Evolutionary conservation across 495 filamentous ascomycete species (phyloP).

Genomic region (Terfezia claveryi): DNA sequence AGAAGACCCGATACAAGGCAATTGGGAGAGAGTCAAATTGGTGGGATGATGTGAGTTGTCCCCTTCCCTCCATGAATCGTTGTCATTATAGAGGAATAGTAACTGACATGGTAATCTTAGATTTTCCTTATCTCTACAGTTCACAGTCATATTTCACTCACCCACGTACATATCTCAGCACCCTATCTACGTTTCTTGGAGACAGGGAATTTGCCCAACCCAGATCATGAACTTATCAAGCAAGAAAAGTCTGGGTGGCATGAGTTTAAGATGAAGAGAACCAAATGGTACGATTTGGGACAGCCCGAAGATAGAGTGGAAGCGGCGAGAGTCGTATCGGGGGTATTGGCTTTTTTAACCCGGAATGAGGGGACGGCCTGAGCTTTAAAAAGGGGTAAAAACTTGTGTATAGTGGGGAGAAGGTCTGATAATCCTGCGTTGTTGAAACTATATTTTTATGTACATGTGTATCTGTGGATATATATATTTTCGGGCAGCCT

Average conservation of each 20-base stretch:
- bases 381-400: neutral
- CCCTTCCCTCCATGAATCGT: no score
- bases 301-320: slow-evolving; percentile 14
- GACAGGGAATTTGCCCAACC: slow-evolving; percentile 14
- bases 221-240: slow-evolving; percentile 11
- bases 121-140: slow-evolving; percentile 16
- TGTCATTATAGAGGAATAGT: neutral
- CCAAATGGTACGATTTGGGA: slow-evolving; percentile 14
- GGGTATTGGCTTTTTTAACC: slow-evolving; percentile 11
- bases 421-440: no score
- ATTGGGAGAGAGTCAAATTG: slow-evolving; percentile 12
- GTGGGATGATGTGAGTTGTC: slow-evolving; percentile 14
- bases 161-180: slow-evolving; percentile 9
- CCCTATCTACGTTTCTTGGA: slow-evolving; percentile 16
- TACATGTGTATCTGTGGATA: no score
- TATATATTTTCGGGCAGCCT: no score
- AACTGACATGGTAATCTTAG: neutral
- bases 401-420: no score
- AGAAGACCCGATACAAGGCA: slow-evolving; percentile 12
- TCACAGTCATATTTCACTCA: slow-evolving; percentile 16
- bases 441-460: no score
- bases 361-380: slow-evolving; percentile 8
- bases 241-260: slow-evolving; percentile 11
- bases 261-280: slow-evolving; percentile 13
- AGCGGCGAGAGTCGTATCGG: slow-evolving; percentile 9